phyloP scores from a whole-genome alignment of 345 rosid genomes.

The Eutrema heterophyllum region DNA sequence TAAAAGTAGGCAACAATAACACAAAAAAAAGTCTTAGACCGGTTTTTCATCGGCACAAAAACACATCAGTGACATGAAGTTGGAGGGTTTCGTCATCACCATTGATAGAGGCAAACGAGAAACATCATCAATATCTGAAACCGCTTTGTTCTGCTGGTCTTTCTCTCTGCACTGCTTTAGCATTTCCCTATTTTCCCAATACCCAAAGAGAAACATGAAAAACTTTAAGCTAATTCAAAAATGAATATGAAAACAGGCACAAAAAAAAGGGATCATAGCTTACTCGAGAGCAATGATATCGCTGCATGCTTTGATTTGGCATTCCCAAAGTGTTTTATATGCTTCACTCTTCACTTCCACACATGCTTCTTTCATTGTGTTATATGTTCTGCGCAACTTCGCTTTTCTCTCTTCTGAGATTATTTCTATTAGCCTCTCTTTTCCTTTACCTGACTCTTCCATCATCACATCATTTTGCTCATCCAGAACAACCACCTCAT shows the following conservation, averaged over 20 bases:
- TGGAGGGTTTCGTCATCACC: conserved; percentile 8
- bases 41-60: not conserved
- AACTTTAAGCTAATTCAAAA: not conserved
- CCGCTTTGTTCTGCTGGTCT: conserved; percentile 16
- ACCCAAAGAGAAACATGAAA: conserved; percentile 14
- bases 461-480: conserved; percentile 6
- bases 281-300: conserved; percentile 26
- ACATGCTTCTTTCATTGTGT: conserved; percentile 8
- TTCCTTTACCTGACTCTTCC: conserved; percentile 12
- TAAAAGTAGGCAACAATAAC: not conserved
- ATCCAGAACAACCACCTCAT: conserved; percentile 5
- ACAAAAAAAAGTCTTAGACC: not conserved
- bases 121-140: conserved; percentile 11
- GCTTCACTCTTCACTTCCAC: conserved; percentile 17
- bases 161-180: conserved; percentile 24
- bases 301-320: conserved; percentile 19
- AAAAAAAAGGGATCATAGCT: not conserved
- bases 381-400: not conserved
- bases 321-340: conserved; percentile 26
- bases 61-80: not conserved
- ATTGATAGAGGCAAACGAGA: conserved; percentile 22
- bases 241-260: not conserved
- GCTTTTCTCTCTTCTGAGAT: not conserved
- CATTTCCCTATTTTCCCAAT: conserved; percentile 9
- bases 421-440: not conserved